Conservation (phyloP, 192 early-diverging fungal genomes). For the Backusella sp. region DNA sequence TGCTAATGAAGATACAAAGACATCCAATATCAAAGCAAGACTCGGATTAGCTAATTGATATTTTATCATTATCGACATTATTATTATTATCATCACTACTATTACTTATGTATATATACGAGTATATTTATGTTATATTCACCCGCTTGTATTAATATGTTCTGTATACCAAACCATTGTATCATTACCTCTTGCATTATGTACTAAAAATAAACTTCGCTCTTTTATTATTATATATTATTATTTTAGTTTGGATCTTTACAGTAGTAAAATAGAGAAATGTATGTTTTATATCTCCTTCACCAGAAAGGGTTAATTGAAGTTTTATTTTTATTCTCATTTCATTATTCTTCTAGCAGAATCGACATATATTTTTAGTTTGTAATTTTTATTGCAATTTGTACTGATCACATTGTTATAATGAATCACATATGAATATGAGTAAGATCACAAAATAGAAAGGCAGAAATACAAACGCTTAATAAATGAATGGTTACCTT, state of each 20-base stretch:
- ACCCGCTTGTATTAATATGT: neutral
- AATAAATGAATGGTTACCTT: neutral
- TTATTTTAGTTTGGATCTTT: neutral
- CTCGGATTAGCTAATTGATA: neutral
- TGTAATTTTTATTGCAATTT: neutral
- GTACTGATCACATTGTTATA: neutral
- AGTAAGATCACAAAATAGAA: neutral
- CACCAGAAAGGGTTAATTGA: too few species aligned
- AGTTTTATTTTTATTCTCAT: too few species aligned
- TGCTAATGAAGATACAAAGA: neutral
- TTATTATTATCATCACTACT: neutral
- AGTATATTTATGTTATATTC: neutral
- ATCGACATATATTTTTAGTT: too few species aligned
- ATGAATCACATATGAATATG: neutral
- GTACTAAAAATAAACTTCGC: neutral
- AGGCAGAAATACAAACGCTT: neutral
- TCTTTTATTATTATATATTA: neutral
- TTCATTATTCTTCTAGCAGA: too few species aligned
- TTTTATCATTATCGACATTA: neutral
- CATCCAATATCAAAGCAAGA: neutral
- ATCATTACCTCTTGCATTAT: neutral
- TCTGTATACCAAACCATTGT: conserved; percentile 1
- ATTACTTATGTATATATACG: neutral
- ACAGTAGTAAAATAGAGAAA: neutral
- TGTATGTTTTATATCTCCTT: neutral